phyloP scores from a whole-genome alignment of 2,329 filamentous ascomycete genomes.

The Knufia petricola region DNA sequence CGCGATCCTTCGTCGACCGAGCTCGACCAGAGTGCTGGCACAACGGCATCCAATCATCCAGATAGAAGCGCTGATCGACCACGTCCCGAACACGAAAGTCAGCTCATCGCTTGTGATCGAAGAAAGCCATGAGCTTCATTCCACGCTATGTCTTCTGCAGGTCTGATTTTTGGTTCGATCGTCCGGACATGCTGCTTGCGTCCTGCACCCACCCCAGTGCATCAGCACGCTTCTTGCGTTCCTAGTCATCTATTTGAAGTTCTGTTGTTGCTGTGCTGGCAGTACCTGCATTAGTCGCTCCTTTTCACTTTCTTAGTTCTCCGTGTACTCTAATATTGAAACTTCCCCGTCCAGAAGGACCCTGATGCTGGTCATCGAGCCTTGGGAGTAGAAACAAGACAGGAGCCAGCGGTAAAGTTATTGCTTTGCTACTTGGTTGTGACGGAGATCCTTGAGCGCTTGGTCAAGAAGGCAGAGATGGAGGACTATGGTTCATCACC shows the following conservation, averaged over 20 bases:
- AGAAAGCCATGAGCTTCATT: neutral
- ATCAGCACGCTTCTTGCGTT: neutral
- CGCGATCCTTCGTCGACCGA: neutral
- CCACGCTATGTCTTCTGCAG: neutral
- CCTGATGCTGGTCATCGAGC: constrained; percentile 7
- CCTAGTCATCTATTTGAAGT: neutral
- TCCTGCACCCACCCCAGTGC: no score
- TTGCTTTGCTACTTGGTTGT: neutral
- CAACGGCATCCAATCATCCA: constrained; percentile 14
- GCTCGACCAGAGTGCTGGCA: constrained; percentile 15
- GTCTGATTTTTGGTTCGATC: neutral
- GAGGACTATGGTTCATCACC: neutral
- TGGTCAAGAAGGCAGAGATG: neutral
- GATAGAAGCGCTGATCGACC: constrained; percentile 7
- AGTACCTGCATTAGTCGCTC: constrained; percentile 8
- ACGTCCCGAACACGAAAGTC: neutral
- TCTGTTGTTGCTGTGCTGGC: neutral
- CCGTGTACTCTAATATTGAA: neutral
- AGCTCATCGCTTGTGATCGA: neutral
- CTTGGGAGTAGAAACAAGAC: neutral
- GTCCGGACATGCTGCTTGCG: neutral
- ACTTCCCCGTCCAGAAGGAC: neutral
- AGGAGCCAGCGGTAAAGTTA: neutral
- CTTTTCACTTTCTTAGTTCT: neutral
- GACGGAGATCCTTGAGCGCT: neutral